These are phyloP conservation scores for Coemansia sp. DNA, from an alignment of 192 early-diverging fungal genomes.

Conservation along the genomic window DNA sequence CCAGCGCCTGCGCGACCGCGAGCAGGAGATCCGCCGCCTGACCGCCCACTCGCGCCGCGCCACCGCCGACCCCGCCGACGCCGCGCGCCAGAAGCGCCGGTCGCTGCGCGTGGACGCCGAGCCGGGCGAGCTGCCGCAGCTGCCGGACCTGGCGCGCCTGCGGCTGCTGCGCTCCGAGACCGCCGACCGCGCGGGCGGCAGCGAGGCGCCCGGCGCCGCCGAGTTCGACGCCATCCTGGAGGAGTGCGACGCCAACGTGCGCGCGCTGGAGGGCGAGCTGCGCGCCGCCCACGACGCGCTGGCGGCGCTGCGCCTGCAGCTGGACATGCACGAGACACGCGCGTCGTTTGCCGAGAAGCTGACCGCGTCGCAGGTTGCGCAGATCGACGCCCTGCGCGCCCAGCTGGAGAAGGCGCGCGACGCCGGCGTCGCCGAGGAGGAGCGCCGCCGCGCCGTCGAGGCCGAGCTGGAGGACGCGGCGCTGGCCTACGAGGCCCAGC, in stretches of 20 bases:
- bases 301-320: slow-evolving; percentile 55
- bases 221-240: slow-evolving; percentile 69
- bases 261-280: slow-evolving; percentile 61
- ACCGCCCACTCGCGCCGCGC: slow-evolving; percentile 32
- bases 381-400: slow-evolving; percentile 47
- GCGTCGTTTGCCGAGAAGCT: slow-evolving; percentile 51
- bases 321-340: slow-evolving; percentile 59
- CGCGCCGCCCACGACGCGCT: slow-evolving; percentile 58
- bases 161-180: slow-evolving; percentile 7
- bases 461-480: slow-evolving; percentile 57
- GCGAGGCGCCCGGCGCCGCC: slow-evolving; percentile 45
- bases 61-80: slow-evolving; percentile 16
- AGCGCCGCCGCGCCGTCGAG: slow-evolving; percentile 50
- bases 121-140: slow-evolving; percentile 3
- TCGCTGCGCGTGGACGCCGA: slow-evolving; percentile 9
- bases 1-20: slow-evolving; percentile 50
- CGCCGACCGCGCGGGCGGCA: background rate
- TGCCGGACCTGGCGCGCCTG: slow-evolving; percentile 33
- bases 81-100: slow-evolving; percentile 23
- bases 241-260: slow-evolving; percentile 67
- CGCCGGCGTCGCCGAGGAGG: slow-evolving; percentile 45
- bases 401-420: slow-evolving; percentile 48
- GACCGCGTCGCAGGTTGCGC: slow-evolving; percentile 49
- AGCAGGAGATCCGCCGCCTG: slow-evolving; percentile 43
- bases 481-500: slow-evolving; percentile 33